Percentiles rank a stretch among this genome's conserved stretches.
Conservation (phyloP, 2,329 filamentous ascomycete species). For the Didymella arachidicola region DNA sequence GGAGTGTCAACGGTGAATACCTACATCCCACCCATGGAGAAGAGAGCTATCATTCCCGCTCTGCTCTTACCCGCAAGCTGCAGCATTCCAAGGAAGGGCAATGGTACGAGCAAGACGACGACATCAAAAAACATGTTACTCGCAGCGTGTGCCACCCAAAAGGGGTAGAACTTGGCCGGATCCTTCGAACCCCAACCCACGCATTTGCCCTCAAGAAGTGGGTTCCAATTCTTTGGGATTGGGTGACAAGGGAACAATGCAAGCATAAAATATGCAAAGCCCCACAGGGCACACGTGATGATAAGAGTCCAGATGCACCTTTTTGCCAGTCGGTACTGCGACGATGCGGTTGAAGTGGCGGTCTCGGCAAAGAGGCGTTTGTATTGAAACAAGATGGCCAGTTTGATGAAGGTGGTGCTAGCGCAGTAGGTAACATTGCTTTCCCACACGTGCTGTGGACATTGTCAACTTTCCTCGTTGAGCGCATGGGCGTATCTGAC, state of each 20-base stretch:
- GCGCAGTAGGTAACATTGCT: constrained; percentile 43
- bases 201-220: constrained; percentile 33
- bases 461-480: neutral
- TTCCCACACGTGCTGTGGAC: constrained; percentile 40
- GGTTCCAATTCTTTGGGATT: constrained; percentile 44
- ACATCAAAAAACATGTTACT: constrained; percentile 48
- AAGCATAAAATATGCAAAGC: constrained; percentile 40
- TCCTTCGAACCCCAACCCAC: constrained; percentile 48
- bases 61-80: constrained; percentile 42
- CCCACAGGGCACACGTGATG: constrained; percentile 39
- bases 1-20: constrained; percentile 7
- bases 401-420: constrained; percentile 48
- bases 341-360: constrained; percentile 18
- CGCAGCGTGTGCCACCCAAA: constrained; percentile 40
- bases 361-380: constrained; percentile 45
- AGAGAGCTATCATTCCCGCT: constrained; percentile 41
- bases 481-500: neutral
- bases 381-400: constrained; percentile 50
- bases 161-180: constrained; percentile 36
- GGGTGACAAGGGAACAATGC: constrained; percentile 44
- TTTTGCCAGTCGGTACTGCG: constrained; percentile 27
- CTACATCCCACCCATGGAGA: constrained; percentile 46
- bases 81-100: constrained; percentile 44
- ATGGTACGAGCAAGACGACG: constrained; percentile 40
- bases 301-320: constrained; percentile 33